phyloP scores from a whole-genome alignment of 2,329 filamentous ascomycete genomes.

The Colletotrichum scovillei region DNA sequence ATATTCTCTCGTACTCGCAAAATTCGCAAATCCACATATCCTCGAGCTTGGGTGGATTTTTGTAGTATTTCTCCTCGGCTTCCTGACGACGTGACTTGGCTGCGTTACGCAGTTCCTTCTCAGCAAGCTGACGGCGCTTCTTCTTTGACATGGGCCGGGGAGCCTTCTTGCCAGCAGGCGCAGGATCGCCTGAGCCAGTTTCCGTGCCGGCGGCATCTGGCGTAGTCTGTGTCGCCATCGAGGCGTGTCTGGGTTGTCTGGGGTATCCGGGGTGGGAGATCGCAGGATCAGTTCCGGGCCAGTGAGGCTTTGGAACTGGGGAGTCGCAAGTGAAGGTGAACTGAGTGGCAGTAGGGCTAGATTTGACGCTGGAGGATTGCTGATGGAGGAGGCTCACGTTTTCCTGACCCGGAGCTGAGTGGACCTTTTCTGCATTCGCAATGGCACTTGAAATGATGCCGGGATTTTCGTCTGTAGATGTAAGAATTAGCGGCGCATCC shows the following conservation, averaged over 20 bases:
- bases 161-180: conserved; percentile 50
- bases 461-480: conserved; percentile 56
- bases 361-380: conserved; percentile 66
- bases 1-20: conserved; percentile 97
- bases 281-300: conserved; percentile 68
- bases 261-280: conserved; percentile 44
- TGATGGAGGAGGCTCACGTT: conserved; percentile 84
- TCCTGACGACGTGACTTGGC: conserved; percentile 82
- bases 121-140: conserved; percentile 73
- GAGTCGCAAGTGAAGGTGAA: conserved; percentile 98
- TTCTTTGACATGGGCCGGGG: conserved; percentile 60
- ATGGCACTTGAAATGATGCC: conserved; percentile 95
- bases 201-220: conserved; percentile 2
- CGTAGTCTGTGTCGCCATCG: conserved; percentile 36
- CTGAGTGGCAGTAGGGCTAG: conserved; percentile 80
- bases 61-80: conserved; percentile 80
- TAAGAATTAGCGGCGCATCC: conserved; percentile 35
- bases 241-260: conserved; percentile 37
- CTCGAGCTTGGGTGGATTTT: conserved; percentile 75
- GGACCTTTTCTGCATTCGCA: conserved; percentile 82
- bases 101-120: conserved; percentile 78
- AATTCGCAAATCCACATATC: conserved; percentile 98
- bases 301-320: conserved; percentile 82
- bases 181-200: background rate
- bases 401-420: conserved; percentile 75